Base-by-base conservation (phyloP, 2,329 filamentous ascomycete genomes). In the Diaporthe sp. region DNA sequence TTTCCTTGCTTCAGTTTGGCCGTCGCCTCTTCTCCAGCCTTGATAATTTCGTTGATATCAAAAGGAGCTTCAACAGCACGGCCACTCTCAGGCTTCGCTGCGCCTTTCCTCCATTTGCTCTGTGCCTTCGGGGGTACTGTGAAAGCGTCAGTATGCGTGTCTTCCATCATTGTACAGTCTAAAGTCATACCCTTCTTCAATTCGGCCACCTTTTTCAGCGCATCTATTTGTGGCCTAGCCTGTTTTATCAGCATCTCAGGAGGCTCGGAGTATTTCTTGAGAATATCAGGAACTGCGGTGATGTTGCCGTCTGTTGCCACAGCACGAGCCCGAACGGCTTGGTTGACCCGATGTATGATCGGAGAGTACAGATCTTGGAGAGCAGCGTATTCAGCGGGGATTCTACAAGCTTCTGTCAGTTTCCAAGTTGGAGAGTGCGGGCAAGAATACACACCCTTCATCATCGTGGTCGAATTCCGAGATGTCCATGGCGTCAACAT, bases 401-500 rank as follows among this genome's bases (percentile, higher is more conserved):
- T 82, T 86, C 1, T 35, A 25, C 4, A 12, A 13, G 2, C 3
- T 6, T 35, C 59, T 15, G n/a, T 73, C 32, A 66, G 56, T 51
- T 30, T 15, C 35, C 8, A 19, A 12, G 22, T 15, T 6, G 17
- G 30, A 35, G 1, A 15, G 25, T 25, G 6, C 17, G 12, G 27
- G 35, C 25, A 39, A 59, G 37, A 17, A 30, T 76, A 78, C 88
- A 79, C 83, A 94, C 91, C 92, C 94, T 56, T 96, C 90, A 59
- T 97, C 94, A 78, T 97, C 93, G 59, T 87, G 89, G 13, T 88
- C 93, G 79, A 93, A 91, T 0, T 83, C 87, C 1, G 93, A 93
- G 2, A 99, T 86, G 79, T 98, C 96, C 96, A 99, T 98, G 10
- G 91, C 91, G 81, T 98, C 95, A 10, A 99, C 95, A 78, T 96